These are phyloP conservation scores for Citrullus amarus DNA, from an alignment of 306 rosid species.

Conservation along the genomic window DNA sequence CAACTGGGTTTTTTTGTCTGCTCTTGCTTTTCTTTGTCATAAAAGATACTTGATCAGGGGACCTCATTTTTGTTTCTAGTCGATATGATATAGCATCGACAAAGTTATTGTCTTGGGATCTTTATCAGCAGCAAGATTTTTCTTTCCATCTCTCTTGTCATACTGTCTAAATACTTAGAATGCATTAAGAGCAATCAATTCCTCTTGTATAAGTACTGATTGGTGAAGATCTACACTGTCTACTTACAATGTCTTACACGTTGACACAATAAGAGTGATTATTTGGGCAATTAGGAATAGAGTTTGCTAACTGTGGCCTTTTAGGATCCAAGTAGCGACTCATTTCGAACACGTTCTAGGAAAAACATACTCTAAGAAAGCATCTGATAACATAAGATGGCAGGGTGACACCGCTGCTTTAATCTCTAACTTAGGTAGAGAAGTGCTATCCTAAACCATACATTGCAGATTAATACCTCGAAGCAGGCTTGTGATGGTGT, in stretches of 20 bases:
- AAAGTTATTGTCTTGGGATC: not conserved
- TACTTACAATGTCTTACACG: not conserved
- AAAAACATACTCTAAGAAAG: not conserved
- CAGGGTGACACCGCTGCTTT: not conserved
- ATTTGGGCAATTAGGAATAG: not conserved
- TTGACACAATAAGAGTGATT: not conserved
- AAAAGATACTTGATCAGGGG: constrained; percentile 5
- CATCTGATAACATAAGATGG: not conserved
- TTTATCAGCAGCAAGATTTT: not conserved
- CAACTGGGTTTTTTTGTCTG: not conserved
- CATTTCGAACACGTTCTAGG: not conserved
- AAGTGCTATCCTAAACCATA: not conserved
- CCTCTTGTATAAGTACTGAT: not conserved
- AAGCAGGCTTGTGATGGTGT: not conserved
- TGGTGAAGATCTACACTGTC: not conserved
- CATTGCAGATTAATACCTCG: not conserved
- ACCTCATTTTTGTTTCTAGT: not conserved
- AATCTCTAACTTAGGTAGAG: not conserved
- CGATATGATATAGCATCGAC: not conserved
- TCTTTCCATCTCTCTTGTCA: not conserved
- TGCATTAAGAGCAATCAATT: not conserved
- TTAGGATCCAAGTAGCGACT: not conserved
- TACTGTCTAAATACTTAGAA: not conserved
- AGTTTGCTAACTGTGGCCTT: not conserved
- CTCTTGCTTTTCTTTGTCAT: constrained; percentile 5